Conservation (phyloP, 495 filamentous ascomycete species). For the Neurospora sp. region DNA sequence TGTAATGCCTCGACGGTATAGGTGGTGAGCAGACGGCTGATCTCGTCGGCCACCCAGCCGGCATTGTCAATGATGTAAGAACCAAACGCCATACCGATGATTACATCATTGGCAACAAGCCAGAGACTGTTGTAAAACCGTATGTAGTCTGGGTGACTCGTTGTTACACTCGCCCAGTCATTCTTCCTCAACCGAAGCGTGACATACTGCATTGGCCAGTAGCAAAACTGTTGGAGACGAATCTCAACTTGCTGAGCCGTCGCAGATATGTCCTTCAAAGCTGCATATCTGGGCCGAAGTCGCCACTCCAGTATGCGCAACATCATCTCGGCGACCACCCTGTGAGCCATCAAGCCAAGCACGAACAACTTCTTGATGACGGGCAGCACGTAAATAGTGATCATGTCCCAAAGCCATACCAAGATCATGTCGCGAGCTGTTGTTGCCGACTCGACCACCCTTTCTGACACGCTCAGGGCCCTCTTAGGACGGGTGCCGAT, state of each 20-base stretch:
- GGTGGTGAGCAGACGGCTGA: conserved; percentile 62
- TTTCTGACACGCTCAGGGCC: conserved; percentile 83
- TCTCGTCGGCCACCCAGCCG: conserved; percentile 70
- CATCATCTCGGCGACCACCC: conserved; percentile 69
- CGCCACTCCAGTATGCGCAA: conserved; percentile 82
- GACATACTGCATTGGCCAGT: conserved; percentile 95
- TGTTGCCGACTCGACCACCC: conserved; percentile 87
- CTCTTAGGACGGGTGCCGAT: conserved; percentile 72
- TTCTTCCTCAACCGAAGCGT: conserved; percentile 79
- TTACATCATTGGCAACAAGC: conserved; percentile 97
- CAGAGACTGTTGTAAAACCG: conserved; percentile 98
- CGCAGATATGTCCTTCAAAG: conserved; percentile 89
- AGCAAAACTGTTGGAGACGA: conserved; percentile 95
- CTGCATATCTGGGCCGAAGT: conserved; percentile 64
- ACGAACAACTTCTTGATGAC: conserved; percentile 65
- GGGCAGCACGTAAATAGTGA: conserved; percentile 70
- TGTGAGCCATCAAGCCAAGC: conserved; percentile 66
- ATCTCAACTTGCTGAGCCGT: conserved; percentile 99
- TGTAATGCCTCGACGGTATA: conserved; percentile 89
- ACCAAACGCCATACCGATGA: conserved; percentile 92
- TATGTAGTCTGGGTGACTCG: conserved; percentile 95
- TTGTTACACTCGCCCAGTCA: conserved; percentile 93
- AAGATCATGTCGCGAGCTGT: conserved; percentile 69
- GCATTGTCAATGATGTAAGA: conserved; percentile 97
- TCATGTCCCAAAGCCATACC: conserved; percentile 56